Percentiles rank a stretch among this genome's conserved stretches.
Evolutionary conservation across 2,329 filamentous ascomycete species (phyloP).

Genomic region (Talaromyces sp.): DNA sequence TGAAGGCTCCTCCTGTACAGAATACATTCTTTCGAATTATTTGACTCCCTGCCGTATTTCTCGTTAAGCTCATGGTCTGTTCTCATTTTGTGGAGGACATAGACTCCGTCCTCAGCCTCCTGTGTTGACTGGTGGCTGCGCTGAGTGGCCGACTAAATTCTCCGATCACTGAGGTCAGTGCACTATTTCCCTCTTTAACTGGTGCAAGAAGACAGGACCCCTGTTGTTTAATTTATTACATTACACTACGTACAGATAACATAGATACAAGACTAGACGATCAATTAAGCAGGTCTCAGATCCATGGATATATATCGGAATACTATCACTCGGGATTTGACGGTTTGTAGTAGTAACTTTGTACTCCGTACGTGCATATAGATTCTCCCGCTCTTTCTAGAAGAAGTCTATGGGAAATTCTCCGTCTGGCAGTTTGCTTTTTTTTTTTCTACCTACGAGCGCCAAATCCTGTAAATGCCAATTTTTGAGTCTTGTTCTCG

Average conservation of each 20-base stretch:
- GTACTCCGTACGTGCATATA: too few relatives aligned
- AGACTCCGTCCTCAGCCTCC: not conserved
- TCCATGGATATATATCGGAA: too few relatives aligned
- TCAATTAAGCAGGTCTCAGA: too few relatives aligned
- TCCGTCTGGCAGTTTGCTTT: not conserved
- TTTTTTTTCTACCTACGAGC: too few relatives aligned
- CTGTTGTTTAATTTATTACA: not conserved
- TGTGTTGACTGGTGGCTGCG: not conserved
- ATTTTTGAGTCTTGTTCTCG: conserved; percentile 1
- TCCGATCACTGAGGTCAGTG: not conserved
- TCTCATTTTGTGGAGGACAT: not conserved
- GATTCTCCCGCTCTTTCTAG: conserved; percentile 9
- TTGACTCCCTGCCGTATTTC: not conserved
- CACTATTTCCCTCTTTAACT: not conserved
- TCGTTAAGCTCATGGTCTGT: not conserved
- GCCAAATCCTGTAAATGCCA: not conserved
- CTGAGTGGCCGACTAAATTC: conserved; percentile 2
- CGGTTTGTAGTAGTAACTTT: too few relatives aligned
- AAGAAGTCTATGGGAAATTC: not conserved
- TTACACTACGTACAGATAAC: not conserved
- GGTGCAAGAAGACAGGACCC: not conserved
- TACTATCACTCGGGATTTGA: not conserved
- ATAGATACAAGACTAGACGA: too few relatives aligned
- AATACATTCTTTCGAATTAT: too few relatives aligned
- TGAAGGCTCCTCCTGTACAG: too few relatives aligned